Base-by-base conservation (phyloP, 495 filamentous ascomycete species). In the Neurospora cerealis region DNA sequence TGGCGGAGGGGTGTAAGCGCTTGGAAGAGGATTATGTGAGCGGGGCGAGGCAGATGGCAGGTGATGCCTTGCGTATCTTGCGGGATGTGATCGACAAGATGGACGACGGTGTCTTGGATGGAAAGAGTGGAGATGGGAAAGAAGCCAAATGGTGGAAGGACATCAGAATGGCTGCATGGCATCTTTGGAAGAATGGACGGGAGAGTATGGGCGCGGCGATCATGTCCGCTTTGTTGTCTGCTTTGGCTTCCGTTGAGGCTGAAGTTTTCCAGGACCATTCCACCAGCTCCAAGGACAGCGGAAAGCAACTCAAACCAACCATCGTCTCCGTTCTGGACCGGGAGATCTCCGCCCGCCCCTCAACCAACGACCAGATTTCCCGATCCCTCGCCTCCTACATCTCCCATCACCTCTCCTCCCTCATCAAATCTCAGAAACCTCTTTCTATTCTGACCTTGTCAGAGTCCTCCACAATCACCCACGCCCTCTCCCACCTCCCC, bases 171-270 rank as follows among this genome's bases (percentile, higher is more conserved):
- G 85, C 83, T 36, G 88, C 86, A 3, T 93, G 89, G 89, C 89
- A 92, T 78, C 75, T 92, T 2, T 87, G 85, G 77, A 88, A 89
- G 72, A 88, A 90, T 72, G 87, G 89, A 0, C 86, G 89, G 19
- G 86, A 88, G 72, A 91, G 87, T 75, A 91, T 92, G 89, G 85
- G 86, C 4, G 84, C 89, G 0, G 86, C 89, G 2, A 91, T 89
- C 24, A 79, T 86, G 70, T 86, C 84, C 39, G 86, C 83, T 0
- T 46, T 90, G 37, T 74, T 90, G 2, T 79, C 80, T 17, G 80
- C 85, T 10, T 80, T 91, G 21, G 73, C 80, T 3, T 70, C 39
- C 2, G 77, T 82, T 15, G 80, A 83, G 34, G 32, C 75, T 19
- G 32, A 41, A 40, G 69, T 69, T 13, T 48, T 75, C n/a, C 13